A percentile compares a stretch with the other conserved stretches of the same genome.
Conservation (phyloP, 768 basidiomycete genomes). For the Trametes cubensis region DNA sequence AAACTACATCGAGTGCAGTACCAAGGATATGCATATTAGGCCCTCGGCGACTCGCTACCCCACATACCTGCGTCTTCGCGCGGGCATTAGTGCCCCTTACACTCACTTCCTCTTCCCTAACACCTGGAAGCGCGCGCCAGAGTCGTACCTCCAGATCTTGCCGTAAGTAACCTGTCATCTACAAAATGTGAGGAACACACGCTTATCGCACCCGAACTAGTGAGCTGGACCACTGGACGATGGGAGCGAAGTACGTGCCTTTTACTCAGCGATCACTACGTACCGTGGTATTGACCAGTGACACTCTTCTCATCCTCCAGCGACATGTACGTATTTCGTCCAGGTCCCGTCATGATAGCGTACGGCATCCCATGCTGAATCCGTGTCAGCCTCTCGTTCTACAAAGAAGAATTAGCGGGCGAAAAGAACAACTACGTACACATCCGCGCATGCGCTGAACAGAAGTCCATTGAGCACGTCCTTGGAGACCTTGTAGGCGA, state of each 20-base stretch:
- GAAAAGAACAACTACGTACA: slow-evolving; percentile 26
- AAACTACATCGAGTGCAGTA: slow-evolving; percentile 38
- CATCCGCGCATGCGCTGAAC: slow-evolving; percentile 16
- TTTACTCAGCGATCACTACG: background rate
- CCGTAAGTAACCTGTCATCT: slow-evolving; percentile 31
- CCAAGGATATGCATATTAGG: slow-evolving; percentile 32
- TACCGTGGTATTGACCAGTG: background rate
- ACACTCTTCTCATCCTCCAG: background rate
- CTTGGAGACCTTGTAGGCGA: slow-evolving; percentile 18
- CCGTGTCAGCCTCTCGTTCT: slow-evolving; percentile 23
- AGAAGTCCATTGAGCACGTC: background rate
- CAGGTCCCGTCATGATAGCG: background rate
- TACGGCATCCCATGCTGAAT: background rate
- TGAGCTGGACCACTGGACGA: slow-evolving; percentile 18
- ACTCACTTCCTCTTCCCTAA: slow-evolving; percentile 35
- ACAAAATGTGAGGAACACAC: background rate
- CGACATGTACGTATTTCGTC: slow-evolving; percentile 10
- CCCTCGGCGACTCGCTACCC: slow-evolving; percentile 33
- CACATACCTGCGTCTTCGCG: slow-evolving; percentile 31
- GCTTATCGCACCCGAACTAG: background rate
- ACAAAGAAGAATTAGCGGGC: slow-evolving; percentile 27
- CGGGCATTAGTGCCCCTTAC: slow-evolving; percentile 42
- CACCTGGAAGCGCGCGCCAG: slow-evolving; percentile 34
- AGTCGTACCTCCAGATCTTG: slow-evolving; percentile 42
- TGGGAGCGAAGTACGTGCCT: slow-evolving; percentile 15